Evolutionary conservation across 768 basidiomycete genomes (phyloP).

Genomic region (Boletus pseudo-olivaceus): DNA sequence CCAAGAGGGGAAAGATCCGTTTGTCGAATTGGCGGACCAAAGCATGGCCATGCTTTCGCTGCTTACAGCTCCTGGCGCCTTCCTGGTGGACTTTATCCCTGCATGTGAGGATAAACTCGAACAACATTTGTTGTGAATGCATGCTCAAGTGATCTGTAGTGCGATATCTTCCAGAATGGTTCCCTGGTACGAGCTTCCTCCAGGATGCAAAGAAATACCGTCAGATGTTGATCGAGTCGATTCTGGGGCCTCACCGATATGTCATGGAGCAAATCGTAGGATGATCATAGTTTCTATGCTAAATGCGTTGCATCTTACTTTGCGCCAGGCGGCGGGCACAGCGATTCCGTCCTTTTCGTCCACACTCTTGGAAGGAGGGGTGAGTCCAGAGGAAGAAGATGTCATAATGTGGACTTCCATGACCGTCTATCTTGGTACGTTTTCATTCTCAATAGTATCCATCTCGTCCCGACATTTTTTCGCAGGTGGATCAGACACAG

Average conservation of each 20-base stretch:
- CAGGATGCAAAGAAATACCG: constrained; percentile 26
- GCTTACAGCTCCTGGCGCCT: constrained; percentile 6
- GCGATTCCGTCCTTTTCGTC: constrained; percentile 21
- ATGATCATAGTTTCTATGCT: neutral
- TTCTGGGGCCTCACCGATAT: constrained; percentile 42
- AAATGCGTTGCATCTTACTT: neutral
- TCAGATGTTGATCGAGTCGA: constrained; percentile 33
- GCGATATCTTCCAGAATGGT: constrained; percentile 32
- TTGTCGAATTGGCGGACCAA: constrained; percentile 29
- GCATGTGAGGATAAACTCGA: constrained; percentile 4
- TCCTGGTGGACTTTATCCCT: constrained; percentile 23
- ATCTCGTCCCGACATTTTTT: neutral
- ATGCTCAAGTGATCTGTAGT: constrained; percentile 16
- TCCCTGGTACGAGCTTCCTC: constrained; percentile 36
- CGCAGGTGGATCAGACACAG: constrained; percentile 45
- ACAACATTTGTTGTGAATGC: neutral
- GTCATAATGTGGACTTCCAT: constrained; percentile 18
- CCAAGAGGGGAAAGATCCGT: constrained; percentile 34
- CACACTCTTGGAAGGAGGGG: constrained; percentile 8
- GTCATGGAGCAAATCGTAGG: constrained; percentile 47
- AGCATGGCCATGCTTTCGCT: constrained; percentile 16
- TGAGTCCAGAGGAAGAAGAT: constrained; percentile 17
- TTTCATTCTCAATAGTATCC: too few species aligned
- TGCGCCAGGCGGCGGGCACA: constrained; percentile 13
- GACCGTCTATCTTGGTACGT: constrained; percentile 9